Base-by-base conservation (phyloP, 2,329 filamentous ascomycete genomes). In the Fonsecaea nubica region DNA sequence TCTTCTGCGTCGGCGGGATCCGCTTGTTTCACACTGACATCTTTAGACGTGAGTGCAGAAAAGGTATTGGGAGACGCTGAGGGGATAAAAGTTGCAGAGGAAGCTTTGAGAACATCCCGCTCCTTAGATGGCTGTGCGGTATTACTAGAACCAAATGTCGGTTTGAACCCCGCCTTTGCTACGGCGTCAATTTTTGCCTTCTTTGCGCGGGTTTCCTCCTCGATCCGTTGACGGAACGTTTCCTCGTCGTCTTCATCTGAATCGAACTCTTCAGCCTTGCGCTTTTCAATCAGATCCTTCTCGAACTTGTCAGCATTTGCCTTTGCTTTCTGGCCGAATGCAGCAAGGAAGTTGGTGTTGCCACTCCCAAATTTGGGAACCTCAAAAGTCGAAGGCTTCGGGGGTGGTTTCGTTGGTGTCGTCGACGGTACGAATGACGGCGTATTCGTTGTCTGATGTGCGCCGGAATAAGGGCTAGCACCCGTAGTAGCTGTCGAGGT, bases 231-330 rank as follows among this genome's bases (percentile, higher is more conserved):
- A 64, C 83, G 80, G 80, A 82, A 85, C 55, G 81, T 77, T 33
- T 76, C 82, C 68, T 82, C 80, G 52, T 84, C 81, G 50, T 84
- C 82, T 62, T 84, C 81, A 13, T 84, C 83, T 7, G 82, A 83
- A 68, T 85, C 82, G 66, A 81, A 84, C 25, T 84, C 81, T 58
- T 83, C 81, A 3, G 77, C 80, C 73, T 83, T 84, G 58, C 82
- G 80, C 73, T 82, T 82, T 62, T 77, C 78, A 64, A 80, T 81
- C 54, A 80, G 80, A 55, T 80, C 77, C 53, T 80, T 79, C 56
- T 78, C 77, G 36, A 75, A 74, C 58, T 79, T 76, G 21, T 79
- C 77, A 5, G 81, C 77, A 60, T 75, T 73, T 40, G 69, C 69
- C 32, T 77, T 67, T 33, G 71, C 76, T 61, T 75, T 66, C 36